Evolutionary conservation across 768 basidiomycete species (phyloP).

Genomic region (Suillus occidentalis): DNA sequence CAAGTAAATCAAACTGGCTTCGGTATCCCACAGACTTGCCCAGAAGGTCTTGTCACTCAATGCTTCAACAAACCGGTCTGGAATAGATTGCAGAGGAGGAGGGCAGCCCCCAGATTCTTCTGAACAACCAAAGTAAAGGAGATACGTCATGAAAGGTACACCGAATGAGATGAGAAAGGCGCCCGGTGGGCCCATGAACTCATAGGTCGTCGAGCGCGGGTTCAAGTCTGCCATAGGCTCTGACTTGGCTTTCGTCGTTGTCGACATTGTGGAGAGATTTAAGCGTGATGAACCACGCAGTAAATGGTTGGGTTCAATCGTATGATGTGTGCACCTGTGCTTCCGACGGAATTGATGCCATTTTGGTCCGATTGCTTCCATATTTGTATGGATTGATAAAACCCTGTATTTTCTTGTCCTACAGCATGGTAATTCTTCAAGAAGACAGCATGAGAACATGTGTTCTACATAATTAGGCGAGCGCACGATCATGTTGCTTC

Average conservation of each 20-base stretch:
- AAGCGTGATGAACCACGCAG: not conserved
- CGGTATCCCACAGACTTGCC: slow-evolving; percentile 77
- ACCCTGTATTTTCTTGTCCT: not conserved
- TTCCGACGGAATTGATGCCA: not conserved
- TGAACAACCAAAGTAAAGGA: slow-evolving; percentile 76
- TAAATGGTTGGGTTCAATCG: not conserved
- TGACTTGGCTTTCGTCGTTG: slow-evolving; percentile 12
- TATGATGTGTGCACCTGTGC: not conserved
- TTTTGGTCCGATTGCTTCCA: slow-evolving; percentile 7
- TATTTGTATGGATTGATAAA: not conserved
- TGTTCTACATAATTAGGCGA: not conserved
- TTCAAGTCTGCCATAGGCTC: slow-evolving; percentile 43
- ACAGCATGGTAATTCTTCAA: not conserved
- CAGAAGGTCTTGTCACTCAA: slow-evolving; percentile 60
- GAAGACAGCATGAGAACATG: not conserved
- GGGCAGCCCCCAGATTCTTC: slow-evolving; percentile 71
- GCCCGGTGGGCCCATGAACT: slow-evolving; percentile 82
- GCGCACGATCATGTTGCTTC: not conserved
- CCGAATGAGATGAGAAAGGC: slow-evolving; percentile 68
- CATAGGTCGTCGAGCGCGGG: slow-evolving; percentile 70
- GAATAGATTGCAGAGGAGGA: slow-evolving; percentile 44
- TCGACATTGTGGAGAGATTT: slow-evolving; percentile 17
- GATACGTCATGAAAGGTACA: slow-evolving; percentile 72
- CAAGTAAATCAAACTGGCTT: slow-evolving; percentile 74
- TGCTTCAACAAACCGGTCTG: slow-evolving; percentile 44